These are phyloP conservation scores for Nakaseomyces bracarensis DNA, from an alignment of 1,139 yeast species.

Conservation along the genomic window DNA sequence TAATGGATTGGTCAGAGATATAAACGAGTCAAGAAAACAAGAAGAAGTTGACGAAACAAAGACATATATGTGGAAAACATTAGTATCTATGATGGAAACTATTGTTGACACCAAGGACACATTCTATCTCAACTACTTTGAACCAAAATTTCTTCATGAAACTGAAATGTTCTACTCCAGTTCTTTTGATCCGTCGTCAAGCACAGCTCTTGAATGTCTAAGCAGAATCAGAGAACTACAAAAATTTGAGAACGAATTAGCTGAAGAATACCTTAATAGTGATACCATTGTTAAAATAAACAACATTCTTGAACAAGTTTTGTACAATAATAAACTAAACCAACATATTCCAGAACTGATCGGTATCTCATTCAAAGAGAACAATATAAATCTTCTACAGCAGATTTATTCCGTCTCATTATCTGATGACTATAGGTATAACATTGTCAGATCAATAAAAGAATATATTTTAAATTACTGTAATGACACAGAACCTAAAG, in stretches of 20 bases:
- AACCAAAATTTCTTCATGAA: constrained; percentile 49
- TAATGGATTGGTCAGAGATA: constrained; percentile 14
- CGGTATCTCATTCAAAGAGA: constrained; percentile 11
- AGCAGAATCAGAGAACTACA: constrained; percentile 46
- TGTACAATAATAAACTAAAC: constrained; percentile 22
- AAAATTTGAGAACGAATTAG: constrained; percentile 45
- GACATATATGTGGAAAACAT: constrained; percentile 14
- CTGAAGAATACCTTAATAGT: constrained; percentile 16
- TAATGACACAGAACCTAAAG: constrained; percentile 34
- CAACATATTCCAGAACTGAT: constrained; percentile 13
- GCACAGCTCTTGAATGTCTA: constrained; percentile 43
- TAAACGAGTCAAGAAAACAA: constrained; percentile 16
- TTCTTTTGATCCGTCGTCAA: constrained; percentile 38
- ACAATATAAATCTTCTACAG: constrained; percentile 12
- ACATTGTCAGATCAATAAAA: constrained; percentile 36
- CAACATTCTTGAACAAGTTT: constrained; percentile 17
- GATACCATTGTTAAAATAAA: constrained; percentile 22
- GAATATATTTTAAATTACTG: constrained; percentile 34
- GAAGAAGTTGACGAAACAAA: constrained; percentile 21
- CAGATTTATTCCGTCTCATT: constrained; percentile 18
- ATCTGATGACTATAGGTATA: constrained; percentile 15
- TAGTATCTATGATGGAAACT: constrained; percentile 66
- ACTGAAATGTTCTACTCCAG: constrained; percentile 50
- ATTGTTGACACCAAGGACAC: constrained; percentile 37
- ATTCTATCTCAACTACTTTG: constrained; percentile 59